Conservation (phyloP, 257 asterid genomes). For the Scutellaria barbata region DNA sequence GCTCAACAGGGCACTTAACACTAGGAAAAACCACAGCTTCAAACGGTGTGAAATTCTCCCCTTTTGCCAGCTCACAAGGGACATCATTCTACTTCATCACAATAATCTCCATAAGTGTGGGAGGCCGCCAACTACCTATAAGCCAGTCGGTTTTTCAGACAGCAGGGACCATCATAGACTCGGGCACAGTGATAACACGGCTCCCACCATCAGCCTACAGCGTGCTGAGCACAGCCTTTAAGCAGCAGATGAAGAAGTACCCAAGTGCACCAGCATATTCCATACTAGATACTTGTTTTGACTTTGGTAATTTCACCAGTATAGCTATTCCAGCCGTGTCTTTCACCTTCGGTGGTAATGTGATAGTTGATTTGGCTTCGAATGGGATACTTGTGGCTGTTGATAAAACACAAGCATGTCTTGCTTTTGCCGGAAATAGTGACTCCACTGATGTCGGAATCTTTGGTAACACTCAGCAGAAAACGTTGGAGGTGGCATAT, state of each 20-base stretch:
- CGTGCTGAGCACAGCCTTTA: slow-evolving; percentile 54
- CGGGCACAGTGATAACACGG: slow-evolving; percentile 86
- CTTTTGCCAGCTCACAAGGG: slow-evolving; percentile 45
- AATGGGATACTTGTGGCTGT: slow-evolving; percentile 43
- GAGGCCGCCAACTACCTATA: slow-evolving; percentile 53
- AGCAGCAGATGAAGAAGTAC: slow-evolving; percentile 53
- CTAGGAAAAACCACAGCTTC: slow-evolving; percentile 51
- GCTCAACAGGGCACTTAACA: slow-evolving; percentile 67
- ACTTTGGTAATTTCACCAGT: slow-evolving; percentile 42
- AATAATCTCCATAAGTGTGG: slow-evolving; percentile 49
- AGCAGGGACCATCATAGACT: slow-evolving; percentile 69
- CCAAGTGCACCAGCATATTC: slow-evolving; percentile 55
- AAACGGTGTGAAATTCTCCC: slow-evolving; percentile 47
- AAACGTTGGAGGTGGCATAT: slow-evolving; percentile 65
- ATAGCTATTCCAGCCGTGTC: slow-evolving; percentile 50
- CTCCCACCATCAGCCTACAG: slow-evolving; percentile 65
- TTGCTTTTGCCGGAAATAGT: slow-evolving; percentile 68
- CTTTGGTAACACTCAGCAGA: slow-evolving; percentile 74
- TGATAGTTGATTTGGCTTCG: slow-evolving; percentile 45
- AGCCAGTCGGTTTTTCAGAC: slow-evolving; percentile 48
- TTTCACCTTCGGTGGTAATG: slow-evolving; percentile 55
- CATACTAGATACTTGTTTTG: slow-evolving; percentile 70
- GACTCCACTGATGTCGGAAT: slow-evolving; percentile 48
- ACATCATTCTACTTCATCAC: slow-evolving; percentile 53
- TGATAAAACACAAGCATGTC: slow-evolving; percentile 44